Base-by-base conservation (phyloP, 225 moss, liverwort and hornwort species). In the Pseudisothecium myosuroides region DNA sequence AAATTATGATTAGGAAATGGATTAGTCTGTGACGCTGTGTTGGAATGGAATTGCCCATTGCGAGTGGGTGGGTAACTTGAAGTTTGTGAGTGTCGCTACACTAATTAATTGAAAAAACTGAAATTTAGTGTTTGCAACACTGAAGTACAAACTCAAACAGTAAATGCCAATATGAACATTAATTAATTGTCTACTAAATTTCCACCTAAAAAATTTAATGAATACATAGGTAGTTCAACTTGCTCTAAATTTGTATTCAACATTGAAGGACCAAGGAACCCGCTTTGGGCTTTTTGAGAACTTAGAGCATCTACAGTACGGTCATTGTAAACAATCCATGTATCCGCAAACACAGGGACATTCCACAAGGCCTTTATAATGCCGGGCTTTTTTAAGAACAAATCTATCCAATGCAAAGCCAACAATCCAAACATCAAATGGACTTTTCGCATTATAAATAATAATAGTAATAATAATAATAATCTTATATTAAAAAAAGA, bases 101-200 rank as follows among this genome's bases (percentile, higher is more conserved):
- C 5, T 76, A 9, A 22, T 31, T 32, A 75, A 52, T 22, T n/a
- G n/a, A n/a, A n/a, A n/a, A n/a, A 9, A 52, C 34, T 49, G 19
- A 47, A 43, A 36, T 13, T 34, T 22, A 34, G 3, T 52, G 5
- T 5, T 22, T 21, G 21, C 9, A 52, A 52, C 9, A 36, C 8
- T 5, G n/a, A 6, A 14, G 5, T 14, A 14, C 3, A 14, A 54
- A 14, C 5, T 76, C 0, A 12, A 50, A 13, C 2, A 12, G 2
- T 20, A 19, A 72, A 28, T 47, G 10, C 10, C 4, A 12, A 32
- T 19, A 20, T 20, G 12, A 20, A 32, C 10, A 20, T 32, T 13
- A 12, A 20, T 32, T 13, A 12, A 68, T 31, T 9, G 2, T 36
- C 14, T 3, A 54, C 3, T 14, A 22, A 21, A 52, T 3, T 36